A percentile compares a stretch with the other conserved stretches of the same genome.
Conservation (phyloP, 2,329 filamentous ascomycete species). For the Mycosphaerella sp. region DNA sequence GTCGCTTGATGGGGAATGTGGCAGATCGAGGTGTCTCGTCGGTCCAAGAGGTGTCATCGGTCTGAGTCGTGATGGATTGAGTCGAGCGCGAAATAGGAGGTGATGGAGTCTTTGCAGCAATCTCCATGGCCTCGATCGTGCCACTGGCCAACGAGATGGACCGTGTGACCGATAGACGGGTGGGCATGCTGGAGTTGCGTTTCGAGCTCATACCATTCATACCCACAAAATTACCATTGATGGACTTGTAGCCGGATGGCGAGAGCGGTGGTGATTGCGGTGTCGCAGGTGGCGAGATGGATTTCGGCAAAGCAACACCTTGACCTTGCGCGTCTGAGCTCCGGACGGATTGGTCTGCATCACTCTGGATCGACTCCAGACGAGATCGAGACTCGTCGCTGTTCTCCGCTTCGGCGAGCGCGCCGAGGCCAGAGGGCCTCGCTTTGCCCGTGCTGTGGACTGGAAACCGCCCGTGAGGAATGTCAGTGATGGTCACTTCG, state of each 20-base stretch:
- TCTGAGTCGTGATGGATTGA: constrained; percentile 13
- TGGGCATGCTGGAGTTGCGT: constrained; percentile 7
- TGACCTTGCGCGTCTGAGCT: constrained; percentile 11
- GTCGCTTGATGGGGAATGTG: constrained; percentile 3
- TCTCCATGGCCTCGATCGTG: constrained; percentile 11
- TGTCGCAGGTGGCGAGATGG: background rate
- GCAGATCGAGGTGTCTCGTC: constrained; percentile 7
- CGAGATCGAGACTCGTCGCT: background rate
- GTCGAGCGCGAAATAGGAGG: constrained; percentile 11
- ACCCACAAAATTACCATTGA: constrained; percentile 5
- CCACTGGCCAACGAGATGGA: constrained; percentile 13
- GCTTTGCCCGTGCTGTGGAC: constrained; percentile 11
- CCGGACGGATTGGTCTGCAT: constrained; percentile 6
- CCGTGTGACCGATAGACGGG: constrained; percentile 4
- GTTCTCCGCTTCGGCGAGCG: constrained; percentile 10
- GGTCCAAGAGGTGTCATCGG: constrained; percentile 5
- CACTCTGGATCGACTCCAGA: background rate
- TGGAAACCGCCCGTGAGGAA: constrained; percentile 11
- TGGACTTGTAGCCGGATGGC: constrained; percentile 1
- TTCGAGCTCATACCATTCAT: constrained; percentile 2
- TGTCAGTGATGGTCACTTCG: constrained; percentile 19
- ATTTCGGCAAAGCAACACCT: constrained; percentile 7
- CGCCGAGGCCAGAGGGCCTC: constrained; percentile 10
- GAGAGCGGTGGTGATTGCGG: constrained; percentile 9
- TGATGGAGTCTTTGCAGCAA: constrained; percentile 14